phyloP scores from a whole-genome alignment of 2,329 filamentous ascomycete genomes.

The Beauveria sp. region DNA sequence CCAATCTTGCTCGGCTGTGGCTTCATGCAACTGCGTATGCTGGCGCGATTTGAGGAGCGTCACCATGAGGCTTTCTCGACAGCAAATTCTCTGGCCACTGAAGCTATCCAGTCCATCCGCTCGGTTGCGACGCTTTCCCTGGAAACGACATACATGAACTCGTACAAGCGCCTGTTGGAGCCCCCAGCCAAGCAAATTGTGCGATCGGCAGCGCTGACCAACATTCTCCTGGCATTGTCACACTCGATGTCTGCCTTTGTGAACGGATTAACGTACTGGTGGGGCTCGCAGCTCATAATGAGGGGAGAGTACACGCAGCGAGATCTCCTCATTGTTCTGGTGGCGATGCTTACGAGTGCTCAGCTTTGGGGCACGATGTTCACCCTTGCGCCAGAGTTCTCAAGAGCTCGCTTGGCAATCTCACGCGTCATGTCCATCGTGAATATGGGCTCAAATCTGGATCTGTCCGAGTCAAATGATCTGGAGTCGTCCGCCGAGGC shows the following conservation, averaged over 20 bases:
- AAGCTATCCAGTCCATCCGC: conserved; percentile 41
- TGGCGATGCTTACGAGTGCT: conserved; percentile 1
- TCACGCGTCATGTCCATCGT: background rate
- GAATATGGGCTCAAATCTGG: background rate
- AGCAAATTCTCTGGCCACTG: conserved; percentile 39
- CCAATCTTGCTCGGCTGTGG: conserved; percentile 46
- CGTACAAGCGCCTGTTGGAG: conserved; percentile 26
- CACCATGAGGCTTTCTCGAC: conserved; percentile 41
- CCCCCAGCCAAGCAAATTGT: conserved; percentile 16
- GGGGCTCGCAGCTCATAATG: conserved; percentile 2
- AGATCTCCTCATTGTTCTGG: background rate
- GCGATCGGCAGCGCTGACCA: background rate
- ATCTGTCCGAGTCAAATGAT: background rate
- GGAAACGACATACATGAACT: conserved; percentile 20
- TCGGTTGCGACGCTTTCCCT: conserved; percentile 27
- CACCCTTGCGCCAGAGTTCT: conserved; percentile 4
- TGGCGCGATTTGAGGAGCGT: conserved; percentile 37
- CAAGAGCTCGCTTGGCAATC: background rate
- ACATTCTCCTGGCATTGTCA: background rate
- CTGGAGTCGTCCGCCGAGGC: background rate
- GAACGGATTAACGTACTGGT: conserved; percentile 1
- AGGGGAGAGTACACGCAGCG: background rate
- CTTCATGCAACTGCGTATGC: conserved; percentile 43
- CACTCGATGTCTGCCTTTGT: background rate
- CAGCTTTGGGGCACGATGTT: conserved; percentile 4